Percentiles rank a stretch among this genome's conserved stretches.
phyloP scores from a whole-genome alignment of 352 stramenopile species.

The Pythium rhizo-oryzae region DNA sequence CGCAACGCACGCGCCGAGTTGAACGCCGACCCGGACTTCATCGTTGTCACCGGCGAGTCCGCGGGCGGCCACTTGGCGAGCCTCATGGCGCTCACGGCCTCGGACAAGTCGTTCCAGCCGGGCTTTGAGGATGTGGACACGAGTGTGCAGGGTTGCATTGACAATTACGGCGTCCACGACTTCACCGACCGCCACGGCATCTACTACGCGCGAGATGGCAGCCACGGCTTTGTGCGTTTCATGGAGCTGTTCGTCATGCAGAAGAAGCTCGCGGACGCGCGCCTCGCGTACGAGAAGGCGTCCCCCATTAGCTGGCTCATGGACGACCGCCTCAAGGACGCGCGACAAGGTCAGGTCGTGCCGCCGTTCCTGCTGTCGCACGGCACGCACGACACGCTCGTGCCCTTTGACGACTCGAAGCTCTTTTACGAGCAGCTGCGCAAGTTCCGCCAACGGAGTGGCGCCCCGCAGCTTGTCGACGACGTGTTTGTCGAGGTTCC shows the following conservation, averaged over 20 bases:
- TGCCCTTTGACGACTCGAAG: constrained; percentile 69
- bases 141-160: constrained; percentile 69
- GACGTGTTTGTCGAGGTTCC: constrained; percentile 72
- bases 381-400: constrained; percentile 67
- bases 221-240: constrained; percentile 61
- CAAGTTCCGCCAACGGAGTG: constrained; percentile 35
- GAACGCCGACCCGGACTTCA: constrained; percentile 61
- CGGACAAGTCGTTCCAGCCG: constrained; percentile 67
- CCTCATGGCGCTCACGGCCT: constrained; percentile 63
- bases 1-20: constrained; percentile 45
- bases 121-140: constrained; percentile 81
- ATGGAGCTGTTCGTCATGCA: constrained; percentile 77
- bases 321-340: constrained; percentile 28
- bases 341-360: constrained; percentile 35
- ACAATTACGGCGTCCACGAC: constrained; percentile 79
- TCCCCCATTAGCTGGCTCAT: constrained; percentile 63
- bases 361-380: constrained; percentile 80
- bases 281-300: constrained; percentile 50
- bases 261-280: constrained; percentile 49
- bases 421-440: constrained; percentile 70
- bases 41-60: constrained; percentile 72
- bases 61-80: constrained; percentile 71
- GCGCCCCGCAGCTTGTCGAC: constrained; percentile 25
- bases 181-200: constrained; percentile 69
- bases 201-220: constrained; percentile 62